phyloP scores from a whole-genome alignment of 2,329 filamentous ascomycete species.

The Trichoderma lentiforme region DNA sequence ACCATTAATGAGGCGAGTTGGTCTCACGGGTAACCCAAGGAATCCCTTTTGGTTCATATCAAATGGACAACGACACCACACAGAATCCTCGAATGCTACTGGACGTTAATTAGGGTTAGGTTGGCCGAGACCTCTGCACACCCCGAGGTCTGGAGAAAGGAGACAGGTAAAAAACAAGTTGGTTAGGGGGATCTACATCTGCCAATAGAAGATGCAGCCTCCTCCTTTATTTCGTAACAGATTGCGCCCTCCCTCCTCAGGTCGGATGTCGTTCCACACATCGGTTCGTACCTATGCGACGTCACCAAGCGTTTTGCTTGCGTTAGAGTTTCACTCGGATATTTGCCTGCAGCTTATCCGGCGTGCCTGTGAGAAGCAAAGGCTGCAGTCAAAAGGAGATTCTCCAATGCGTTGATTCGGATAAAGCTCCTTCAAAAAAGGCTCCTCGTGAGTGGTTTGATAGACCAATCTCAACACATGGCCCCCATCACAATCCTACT shows the following conservation, averaged over 20 bases:
- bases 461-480: neutral
- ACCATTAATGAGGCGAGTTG: neutral
- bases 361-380: neutral
- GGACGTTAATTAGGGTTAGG: neutral
- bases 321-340: slow-evolving; percentile 7
- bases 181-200: neutral
- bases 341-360: slow-evolving; percentile 7
- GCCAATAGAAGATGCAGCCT: neutral
- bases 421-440: neutral
- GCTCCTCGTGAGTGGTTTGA: neutral
- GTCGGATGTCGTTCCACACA: neutral
- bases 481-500: neutral
- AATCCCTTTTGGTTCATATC: neutral
- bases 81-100: neutral
- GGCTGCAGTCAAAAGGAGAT: neutral
- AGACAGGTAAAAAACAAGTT: neutral
- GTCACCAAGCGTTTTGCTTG: neutral
- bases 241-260: neutral
- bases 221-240: slow-evolving; percentile 7
- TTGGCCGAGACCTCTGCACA: neutral
- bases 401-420: neutral
- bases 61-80: neutral
- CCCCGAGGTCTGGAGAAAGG: neutral
- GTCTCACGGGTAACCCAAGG: neutral
- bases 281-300: neutral